Evolutionary conservation across 2,329 filamentous ascomycete genomes (phyloP).

Genomic region (Zasmidium angulare): DNA sequence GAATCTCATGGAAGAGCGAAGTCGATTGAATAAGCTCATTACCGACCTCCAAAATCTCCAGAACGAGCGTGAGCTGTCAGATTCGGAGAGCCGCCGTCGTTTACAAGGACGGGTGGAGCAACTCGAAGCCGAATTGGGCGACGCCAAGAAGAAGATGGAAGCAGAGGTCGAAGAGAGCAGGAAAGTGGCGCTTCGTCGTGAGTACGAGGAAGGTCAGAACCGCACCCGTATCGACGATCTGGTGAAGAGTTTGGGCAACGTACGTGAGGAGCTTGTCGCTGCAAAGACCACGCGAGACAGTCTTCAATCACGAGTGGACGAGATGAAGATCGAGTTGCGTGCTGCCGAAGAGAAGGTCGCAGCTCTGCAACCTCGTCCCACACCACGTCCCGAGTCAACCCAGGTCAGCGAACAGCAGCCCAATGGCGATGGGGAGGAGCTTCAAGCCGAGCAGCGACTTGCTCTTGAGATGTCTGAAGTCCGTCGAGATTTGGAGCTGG

Average conservation of each 20-base stretch:
- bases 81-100: conserved; percentile 77
- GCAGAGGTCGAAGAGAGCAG: conserved; percentile 82
- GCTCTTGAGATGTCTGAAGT: conserved; percentile 81
- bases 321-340: conserved; percentile 82
- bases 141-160: conserved; percentile 77
- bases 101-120: conserved; percentile 75
- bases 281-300: conserved; percentile 87
- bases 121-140: conserved; percentile 74
- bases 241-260: conserved; percentile 72
- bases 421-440: conserved; percentile 53
- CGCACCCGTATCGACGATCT: conserved; percentile 94
- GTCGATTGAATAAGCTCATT: conserved; percentile 77
- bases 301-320: conserved; percentile 82
- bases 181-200: conserved; percentile 78
- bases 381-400: conserved; percentile 53
- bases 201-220: conserved; percentile 83
- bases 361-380: conserved; percentile 77
- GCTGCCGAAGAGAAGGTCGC: conserved; percentile 85
- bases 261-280: conserved; percentile 81
- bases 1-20: conserved; percentile 76
- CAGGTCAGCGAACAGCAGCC: conserved; percentile 43
- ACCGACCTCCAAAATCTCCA: conserved; percentile 83
- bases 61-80: conserved; percentile 85
- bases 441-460: conserved; percentile 74
- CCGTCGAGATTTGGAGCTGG: conserved; percentile 80